These are phyloP conservation scores for Taphrina deformans DNA, from an alignment of 1,139 yeast genomes.

Conservation along the genomic window DNA sequence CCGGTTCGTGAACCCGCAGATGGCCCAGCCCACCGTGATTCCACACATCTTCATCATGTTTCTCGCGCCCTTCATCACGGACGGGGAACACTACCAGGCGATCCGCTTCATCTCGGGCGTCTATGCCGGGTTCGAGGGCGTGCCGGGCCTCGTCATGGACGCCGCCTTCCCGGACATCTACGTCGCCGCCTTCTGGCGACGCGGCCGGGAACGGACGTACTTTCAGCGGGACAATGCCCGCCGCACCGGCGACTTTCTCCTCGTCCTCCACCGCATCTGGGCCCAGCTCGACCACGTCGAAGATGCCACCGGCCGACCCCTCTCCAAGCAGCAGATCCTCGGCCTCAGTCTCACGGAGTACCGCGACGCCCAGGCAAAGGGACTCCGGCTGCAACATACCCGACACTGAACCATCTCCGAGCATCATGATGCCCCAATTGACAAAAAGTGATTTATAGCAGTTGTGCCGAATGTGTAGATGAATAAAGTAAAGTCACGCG, in stretches of 20 bases:
- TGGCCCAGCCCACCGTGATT: conserved; percentile 17
- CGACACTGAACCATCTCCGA: conserved; percentile 2
- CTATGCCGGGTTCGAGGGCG: conserved; percentile 21
- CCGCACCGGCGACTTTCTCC: conserved; percentile 9
- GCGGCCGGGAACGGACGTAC: conserved; percentile 13
- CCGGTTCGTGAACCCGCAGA: conserved; percentile 20
- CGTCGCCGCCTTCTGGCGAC: conserved; percentile 24
- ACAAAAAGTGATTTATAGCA: no score
- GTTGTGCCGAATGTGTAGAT: neutral
- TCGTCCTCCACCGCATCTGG: conserved; percentile 15
- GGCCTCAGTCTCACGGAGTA: conserved; percentile 9
- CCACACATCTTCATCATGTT: conserved; percentile 27
- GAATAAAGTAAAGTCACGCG: no score
- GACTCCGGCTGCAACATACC: conserved; percentile 8
- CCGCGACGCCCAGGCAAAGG: conserved; percentile 7
- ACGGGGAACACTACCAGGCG: conserved; percentile 13
- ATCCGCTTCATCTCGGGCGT: conserved; percentile 19
- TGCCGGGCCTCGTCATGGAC: conserved; percentile 16
- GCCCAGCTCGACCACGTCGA: conserved; percentile 6
- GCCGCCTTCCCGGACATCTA: conserved; percentile 28
- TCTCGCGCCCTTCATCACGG: conserved; percentile 24
- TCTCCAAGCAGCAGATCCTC: conserved; percentile 1
- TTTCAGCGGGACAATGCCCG: neutral
- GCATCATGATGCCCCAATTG: no score
- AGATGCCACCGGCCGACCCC: neutral